Conservation (phyloP, 169 alveolate genomes). For the Perkinsus olseni region DNA sequence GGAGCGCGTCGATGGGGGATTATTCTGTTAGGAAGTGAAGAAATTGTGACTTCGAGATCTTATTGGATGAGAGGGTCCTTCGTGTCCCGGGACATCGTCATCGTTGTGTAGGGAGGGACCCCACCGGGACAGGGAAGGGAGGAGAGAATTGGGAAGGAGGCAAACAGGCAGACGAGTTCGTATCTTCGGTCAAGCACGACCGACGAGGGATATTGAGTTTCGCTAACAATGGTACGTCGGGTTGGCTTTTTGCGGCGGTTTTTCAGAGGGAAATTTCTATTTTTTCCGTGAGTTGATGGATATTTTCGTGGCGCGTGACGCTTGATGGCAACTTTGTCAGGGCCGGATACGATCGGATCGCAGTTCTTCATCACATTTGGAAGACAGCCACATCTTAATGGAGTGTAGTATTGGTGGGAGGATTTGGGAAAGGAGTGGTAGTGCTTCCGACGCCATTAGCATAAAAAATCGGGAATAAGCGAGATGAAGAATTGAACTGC, state of each 20-base stretch:
- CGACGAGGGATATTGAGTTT: conserved; percentile 25
- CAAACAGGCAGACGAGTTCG: conserved; percentile 69
- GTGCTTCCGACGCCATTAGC: too few species aligned
- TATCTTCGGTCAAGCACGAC: conserved; percentile 48
- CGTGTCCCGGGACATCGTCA: background rate
- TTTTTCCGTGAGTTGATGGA: too few species aligned
- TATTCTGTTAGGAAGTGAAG: background rate
- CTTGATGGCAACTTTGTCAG: conserved; percentile 4
- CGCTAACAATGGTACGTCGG: conserved; percentile 22
- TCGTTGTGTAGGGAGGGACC: conserved; percentile 57
- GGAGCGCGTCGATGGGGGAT: too few species aligned
- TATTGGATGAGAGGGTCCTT: background rate
- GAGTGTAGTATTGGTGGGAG: conserved; percentile 1
- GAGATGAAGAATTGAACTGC: too few species aligned
- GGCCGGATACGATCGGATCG: conserved; percentile 33
- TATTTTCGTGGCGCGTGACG: too few species aligned
- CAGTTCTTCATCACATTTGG: conserved; percentile 32
- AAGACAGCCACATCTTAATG: conserved; percentile 26
- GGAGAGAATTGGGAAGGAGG: conserved; percentile 64
- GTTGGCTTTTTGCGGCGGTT: background rate
- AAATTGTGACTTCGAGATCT: background rate
- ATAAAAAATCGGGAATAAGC: too few species aligned
- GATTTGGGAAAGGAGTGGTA: background rate
- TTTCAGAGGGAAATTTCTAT: too few species aligned
- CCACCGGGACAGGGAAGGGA: conserved; percentile 70